Evolutionary conservation across 495 filamentous ascomycete genomes (phyloP).

Genomic region (Podospora pseudopauciseta): DNA sequence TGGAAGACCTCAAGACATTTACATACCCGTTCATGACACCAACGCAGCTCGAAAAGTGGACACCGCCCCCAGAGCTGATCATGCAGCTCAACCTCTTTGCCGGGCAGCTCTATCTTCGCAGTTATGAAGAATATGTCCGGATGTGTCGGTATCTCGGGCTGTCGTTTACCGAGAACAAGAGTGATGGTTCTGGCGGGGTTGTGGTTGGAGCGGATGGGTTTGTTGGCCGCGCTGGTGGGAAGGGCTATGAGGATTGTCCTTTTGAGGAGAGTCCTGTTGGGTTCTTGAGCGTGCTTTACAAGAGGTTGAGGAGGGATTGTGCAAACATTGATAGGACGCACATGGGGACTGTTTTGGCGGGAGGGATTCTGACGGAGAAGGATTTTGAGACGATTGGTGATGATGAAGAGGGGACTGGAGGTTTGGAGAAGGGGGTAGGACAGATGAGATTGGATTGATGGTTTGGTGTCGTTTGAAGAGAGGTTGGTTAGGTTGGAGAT

Average conservation of each 20-base stretch:
- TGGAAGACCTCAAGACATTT: constrained; percentile 50
- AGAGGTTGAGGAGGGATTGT: constrained; percentile 50
- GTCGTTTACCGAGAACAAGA: constrained; percentile 20
- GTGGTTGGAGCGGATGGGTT: constrained; percentile 44
- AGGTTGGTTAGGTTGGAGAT: neutral
- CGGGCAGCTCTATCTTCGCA: constrained; percentile 60
- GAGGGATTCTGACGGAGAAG: constrained; percentile 38
- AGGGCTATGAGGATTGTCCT: constrained; percentile 19
- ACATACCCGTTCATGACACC: constrained; percentile 27
- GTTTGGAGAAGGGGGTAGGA: neutral
- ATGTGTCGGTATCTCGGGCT: constrained; percentile 55
- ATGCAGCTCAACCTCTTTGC: constrained; percentile 63
- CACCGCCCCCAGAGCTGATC: constrained; percentile 26
- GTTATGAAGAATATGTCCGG: constrained; percentile 49
- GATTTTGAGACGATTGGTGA: constrained; percentile 24
- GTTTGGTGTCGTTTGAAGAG: neutral
- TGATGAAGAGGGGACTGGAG: neutral
- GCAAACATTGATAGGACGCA: constrained; percentile 52
- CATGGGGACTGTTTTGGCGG: constrained; percentile 46
- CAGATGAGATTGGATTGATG: neutral
- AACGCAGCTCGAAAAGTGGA: constrained; percentile 8
- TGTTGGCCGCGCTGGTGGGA: constrained; percentile 26
- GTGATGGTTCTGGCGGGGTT: constrained; percentile 25
- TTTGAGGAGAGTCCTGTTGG: constrained; percentile 51
- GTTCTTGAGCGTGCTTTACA: constrained; percentile 50